Evolutionary conservation across 495 filamentous ascomycete species (phyloP).

Genomic region (Talaromyces proteolyticus): DNA sequence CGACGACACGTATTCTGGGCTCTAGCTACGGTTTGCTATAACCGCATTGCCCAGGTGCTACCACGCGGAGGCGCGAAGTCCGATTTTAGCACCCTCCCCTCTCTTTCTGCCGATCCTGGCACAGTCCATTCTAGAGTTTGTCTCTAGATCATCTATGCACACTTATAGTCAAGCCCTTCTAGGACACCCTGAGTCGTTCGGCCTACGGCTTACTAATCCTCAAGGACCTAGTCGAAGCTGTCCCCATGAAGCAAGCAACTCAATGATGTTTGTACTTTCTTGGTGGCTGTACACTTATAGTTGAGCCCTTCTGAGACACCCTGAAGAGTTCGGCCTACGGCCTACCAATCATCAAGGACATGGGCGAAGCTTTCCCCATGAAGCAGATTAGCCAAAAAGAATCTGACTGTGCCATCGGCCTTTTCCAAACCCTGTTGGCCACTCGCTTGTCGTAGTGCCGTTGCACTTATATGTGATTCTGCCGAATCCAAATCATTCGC

Average conservation of each 20-base stretch:
- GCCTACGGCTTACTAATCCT: background rate
- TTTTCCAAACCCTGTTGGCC: background rate
- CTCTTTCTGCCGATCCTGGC: background rate
- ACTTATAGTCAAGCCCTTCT: background rate
- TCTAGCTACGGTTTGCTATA: background rate
- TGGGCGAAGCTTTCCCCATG: background rate
- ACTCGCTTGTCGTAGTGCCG: background rate
- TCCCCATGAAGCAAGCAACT: conserved; percentile 2
- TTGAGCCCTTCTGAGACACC: background rate
- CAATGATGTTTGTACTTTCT: background rate
- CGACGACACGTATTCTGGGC: background rate
- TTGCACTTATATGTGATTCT: background rate
- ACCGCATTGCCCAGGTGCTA: conserved; percentile 1
- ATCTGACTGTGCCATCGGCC: background rate
- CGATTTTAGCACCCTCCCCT: background rate
- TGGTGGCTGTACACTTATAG: background rate
- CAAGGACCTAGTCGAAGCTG: background rate
- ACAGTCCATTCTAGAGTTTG: background rate
- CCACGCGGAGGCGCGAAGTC: conserved; percentile 2
- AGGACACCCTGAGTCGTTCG: conserved; percentile 2
- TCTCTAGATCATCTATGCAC: background rate
- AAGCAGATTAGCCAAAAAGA: background rate
- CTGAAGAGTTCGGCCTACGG: background rate
- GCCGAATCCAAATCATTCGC: background rate
- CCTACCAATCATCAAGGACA: background rate